These are phyloP conservation scores for Chlamydomonas sp. DNA, from an alignment of 139 green algal species.

Conservation along the genomic window DNA sequence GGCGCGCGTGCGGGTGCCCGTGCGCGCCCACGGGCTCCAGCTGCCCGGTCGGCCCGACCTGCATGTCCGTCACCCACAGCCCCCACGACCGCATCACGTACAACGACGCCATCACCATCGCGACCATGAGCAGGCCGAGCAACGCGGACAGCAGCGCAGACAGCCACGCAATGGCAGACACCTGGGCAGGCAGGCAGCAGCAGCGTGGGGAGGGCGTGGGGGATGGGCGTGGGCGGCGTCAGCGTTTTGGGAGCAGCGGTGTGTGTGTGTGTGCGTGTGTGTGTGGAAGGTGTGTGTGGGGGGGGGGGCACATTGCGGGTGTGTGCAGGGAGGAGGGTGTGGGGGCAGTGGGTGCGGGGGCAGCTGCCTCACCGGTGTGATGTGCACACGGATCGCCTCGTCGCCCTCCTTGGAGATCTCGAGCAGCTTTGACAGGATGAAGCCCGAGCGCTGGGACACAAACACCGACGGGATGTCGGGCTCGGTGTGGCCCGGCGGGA, in stretches of 20 bases:
- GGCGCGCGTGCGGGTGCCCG: not conserved
- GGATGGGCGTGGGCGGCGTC: no score
- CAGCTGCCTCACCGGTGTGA: constrained; percentile 58
- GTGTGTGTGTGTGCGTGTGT: not conserved
- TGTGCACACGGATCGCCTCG: constrained; percentile 28
- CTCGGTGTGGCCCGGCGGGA: constrained; percentile 42
- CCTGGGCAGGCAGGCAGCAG: constrained; percentile 19
- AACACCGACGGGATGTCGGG: constrained; percentile 73
- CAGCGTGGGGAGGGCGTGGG: no score
- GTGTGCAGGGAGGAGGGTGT: not conserved
- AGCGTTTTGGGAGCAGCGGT: not conserved
- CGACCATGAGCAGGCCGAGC: constrained; percentile 57
- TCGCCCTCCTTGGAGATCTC: constrained; percentile 27
- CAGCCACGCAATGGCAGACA: constrained; percentile 48
- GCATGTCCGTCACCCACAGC: constrained; percentile 29
- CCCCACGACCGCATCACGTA: constrained; percentile 46
- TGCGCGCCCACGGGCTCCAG: no score
- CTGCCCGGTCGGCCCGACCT: no score
- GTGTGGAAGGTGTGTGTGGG: no score
- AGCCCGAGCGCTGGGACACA: constrained; percentile 56
- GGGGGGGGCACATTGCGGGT: no score
- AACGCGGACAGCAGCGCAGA: constrained; percentile 59
- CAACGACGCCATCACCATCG: constrained; percentile 58
- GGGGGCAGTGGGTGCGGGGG: no score
- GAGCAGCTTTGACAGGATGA: constrained; percentile 59